Conservation (phyloP, 306 rosid genomes). For the Acacia confusa region DNA sequence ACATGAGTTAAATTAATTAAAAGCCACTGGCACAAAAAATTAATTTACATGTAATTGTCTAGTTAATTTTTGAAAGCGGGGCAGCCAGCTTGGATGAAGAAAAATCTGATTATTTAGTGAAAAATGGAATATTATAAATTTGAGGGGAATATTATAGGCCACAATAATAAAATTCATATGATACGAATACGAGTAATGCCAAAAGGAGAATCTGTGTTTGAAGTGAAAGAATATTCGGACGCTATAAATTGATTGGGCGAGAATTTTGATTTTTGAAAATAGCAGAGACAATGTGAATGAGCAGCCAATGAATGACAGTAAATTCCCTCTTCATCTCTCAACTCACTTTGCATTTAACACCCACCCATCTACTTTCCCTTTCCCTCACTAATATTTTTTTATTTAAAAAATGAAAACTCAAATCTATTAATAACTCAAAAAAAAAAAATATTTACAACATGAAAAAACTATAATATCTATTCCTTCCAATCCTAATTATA, state of each 20-base stretch:
- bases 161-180: background rate
- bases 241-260: background rate
- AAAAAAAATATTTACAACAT: too few relatives aligned
- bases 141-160: background rate
- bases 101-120: background rate
- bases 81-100: background rate
- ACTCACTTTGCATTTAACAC: background rate
- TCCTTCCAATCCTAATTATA: too few relatives aligned
- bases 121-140: background rate
- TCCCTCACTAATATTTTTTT: too few relatives aligned
- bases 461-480: too few relatives aligned
- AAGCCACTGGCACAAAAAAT: too few relatives aligned
- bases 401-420: too few relatives aligned
- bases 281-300: background rate
- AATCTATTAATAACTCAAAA: too few relatives aligned
- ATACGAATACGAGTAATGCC: background rate
- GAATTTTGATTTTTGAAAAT: background rate
- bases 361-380: background rate
- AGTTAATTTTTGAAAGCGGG: background rate
- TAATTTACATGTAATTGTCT: background rate
- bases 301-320: background rate
- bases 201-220: background rate
- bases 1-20: background rate
- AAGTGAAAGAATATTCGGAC: background rate
- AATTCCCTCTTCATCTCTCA: background rate